Percentiles rank a stretch among this genome's conserved stretches.
Conservation (phyloP, 768 basidiomycete genomes). For the Lentinula edodes region DNA sequence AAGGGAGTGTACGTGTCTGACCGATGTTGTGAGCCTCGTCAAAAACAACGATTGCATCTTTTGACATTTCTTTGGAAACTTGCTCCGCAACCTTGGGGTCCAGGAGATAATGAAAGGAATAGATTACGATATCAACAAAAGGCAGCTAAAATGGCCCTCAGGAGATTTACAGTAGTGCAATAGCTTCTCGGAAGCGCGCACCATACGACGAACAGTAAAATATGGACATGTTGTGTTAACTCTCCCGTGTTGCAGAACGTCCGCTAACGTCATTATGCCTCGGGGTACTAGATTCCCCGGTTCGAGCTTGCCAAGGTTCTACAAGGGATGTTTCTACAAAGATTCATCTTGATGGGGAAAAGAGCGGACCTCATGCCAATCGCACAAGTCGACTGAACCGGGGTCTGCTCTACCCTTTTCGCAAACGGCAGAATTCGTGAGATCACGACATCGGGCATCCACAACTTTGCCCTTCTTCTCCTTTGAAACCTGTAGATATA, state of each 20-base stretch:
- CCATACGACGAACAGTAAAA: constrained; percentile 95
- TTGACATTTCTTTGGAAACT: constrained; percentile 95
- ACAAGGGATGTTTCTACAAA: constrained; percentile 7
- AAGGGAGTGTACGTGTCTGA: constrained; percentile 25
- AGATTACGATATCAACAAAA: constrained; percentile 94
- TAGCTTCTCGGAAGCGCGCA: constrained; percentile 22
- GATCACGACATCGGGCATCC: constrained; percentile 93
- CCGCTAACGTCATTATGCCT: constrained; percentile 93
- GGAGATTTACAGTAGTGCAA: neutral
- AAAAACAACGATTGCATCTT: constrained; percentile 98
- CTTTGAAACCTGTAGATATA: constrained; percentile 69
- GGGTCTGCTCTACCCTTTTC: constrained; percentile 84
- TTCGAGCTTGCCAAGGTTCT: constrained; percentile 83
- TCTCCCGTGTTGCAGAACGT: constrained; percentile 83
- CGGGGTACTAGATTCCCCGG: constrained; percentile 75
- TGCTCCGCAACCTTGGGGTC: constrained; percentile 99
- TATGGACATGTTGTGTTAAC: constrained; percentile 90
- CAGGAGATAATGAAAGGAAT: constrained; percentile 97
- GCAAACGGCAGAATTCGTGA: constrained; percentile 80
- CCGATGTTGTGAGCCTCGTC: constrained; percentile 99
- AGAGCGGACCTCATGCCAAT: constrained; percentile 87
- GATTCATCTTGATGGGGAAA: neutral
- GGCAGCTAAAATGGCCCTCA: constrained; percentile 61
- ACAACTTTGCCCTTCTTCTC: constrained; percentile 99
- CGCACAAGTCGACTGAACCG: constrained; percentile 86